Evolutionary conservation across 2,329 filamentous ascomycete genomes (phyloP).

Genomic region (Alternaria triticimaculans): DNA sequence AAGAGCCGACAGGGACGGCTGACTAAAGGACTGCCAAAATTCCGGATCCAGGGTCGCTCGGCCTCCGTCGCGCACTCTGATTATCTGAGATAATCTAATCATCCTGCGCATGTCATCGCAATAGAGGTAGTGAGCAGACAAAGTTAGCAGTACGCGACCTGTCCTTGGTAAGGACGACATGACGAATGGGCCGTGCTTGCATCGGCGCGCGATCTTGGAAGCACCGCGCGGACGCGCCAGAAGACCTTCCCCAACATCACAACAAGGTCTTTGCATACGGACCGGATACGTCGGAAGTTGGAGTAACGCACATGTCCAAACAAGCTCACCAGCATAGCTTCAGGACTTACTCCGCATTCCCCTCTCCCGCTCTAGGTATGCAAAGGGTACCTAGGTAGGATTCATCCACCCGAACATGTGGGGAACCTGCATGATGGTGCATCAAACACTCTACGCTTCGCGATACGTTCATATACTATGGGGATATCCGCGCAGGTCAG

Average conservation of each 20-base stretch:
- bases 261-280: neutral
- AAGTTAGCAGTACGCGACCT: neutral
- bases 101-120: neutral
- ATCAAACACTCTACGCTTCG: neutral
- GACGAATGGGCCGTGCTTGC: neutral
- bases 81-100: neutral
- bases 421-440: constrained; percentile 9
- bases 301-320: neutral
- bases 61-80: neutral
- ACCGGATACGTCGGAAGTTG: neutral
- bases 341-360: constrained; percentile 17
- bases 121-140: neutral
- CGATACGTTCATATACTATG: neutral
- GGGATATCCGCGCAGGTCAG: neutral
- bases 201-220: neutral
- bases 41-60: neutral
- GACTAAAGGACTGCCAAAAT: neutral
- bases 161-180: neutral
- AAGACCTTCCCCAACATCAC: neutral
- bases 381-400: neutral
- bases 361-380: constrained; percentile 1
- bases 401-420: constrained; percentile 17
- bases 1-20: neutral
- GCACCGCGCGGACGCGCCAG: no score
- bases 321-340: neutral